Evolutionary conservation across 2,329 filamentous ascomycete genomes (phyloP).

Genomic region (Trichoderma afroharzianum): DNA sequence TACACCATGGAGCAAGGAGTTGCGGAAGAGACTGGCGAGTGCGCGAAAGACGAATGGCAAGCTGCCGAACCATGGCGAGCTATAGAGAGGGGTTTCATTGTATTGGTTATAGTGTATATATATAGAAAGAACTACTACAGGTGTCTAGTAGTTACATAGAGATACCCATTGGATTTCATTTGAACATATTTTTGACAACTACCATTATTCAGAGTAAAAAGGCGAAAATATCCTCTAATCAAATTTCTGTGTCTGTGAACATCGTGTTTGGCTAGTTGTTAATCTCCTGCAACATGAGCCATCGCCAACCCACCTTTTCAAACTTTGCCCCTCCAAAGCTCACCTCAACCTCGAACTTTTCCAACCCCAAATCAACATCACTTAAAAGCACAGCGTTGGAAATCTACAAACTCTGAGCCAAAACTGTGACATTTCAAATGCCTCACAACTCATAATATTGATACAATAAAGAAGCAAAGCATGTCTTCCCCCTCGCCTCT

Average conservation of each 20-base stretch:
- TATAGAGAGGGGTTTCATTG: conserved; percentile 28
- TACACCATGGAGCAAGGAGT: conserved; percentile 45
- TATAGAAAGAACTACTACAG: neutral
- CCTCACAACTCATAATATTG: neutral
- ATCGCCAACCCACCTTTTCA: neutral
- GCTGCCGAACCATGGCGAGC: conserved; percentile 28
- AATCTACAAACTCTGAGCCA: no score
- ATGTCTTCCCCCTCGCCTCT: conserved; percentile 19
- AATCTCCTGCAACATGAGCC: neutral
- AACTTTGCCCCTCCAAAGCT: conserved; percentile 2
- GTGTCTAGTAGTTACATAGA: neutral
- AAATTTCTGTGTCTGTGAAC: neutral
- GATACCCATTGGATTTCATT: conserved; percentile 1
- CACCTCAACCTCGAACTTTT: neutral
- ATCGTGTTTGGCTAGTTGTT: neutral
- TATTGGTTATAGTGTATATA: neutral
- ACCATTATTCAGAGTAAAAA: neutral
- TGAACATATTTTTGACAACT: neutral
- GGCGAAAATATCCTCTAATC: no score
- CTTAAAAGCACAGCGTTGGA: neutral
- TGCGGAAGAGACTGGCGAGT: conserved; percentile 35
- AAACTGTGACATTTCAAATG: neutral
- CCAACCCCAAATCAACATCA: neutral
- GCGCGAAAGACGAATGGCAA: conserved; percentile 29
- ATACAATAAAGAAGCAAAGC: neutral